Percentiles rank a stretch among this genome's conserved stretches.
Evolutionary conservation across 2,329 filamentous ascomycete species (phyloP).

Genomic region (Colletotrichum salicis): DNA sequence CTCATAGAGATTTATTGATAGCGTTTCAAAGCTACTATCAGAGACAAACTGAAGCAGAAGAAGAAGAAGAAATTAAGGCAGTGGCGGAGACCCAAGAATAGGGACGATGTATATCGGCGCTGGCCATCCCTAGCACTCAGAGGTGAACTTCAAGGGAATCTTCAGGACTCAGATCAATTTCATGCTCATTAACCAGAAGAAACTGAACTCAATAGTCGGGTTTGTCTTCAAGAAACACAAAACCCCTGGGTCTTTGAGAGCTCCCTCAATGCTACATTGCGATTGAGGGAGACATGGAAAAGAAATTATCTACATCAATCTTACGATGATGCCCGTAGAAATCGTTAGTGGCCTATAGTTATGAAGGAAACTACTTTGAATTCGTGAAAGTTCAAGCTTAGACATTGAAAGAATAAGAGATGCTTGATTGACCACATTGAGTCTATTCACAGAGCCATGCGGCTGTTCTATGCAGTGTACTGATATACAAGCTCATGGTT

Average conservation of each 20-base stretch:
- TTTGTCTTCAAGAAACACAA: neutral
- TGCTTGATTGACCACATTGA: neutral
- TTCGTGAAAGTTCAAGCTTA: too few species aligned
- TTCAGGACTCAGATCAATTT: too few species aligned
- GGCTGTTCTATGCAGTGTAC: neutral
- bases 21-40: rapidly evolving
- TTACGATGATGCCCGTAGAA: too few species aligned
- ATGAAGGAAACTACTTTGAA: too few species aligned
- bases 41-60: too few species aligned
- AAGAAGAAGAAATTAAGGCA: too few species aligned
- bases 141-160: too few species aligned
- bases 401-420: neutral
- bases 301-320: neutral
- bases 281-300: neutral
- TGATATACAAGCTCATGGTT: neutral
- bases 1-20: neutral
- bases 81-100: too few species aligned
- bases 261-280: neutral
- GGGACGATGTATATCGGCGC: too few species aligned
- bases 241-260: neutral
- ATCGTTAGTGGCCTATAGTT: neutral
- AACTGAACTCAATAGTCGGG: neutral
- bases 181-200: too few species aligned
- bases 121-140: too few species aligned
- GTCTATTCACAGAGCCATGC: neutral